Percentiles rank a stretch among this genome's conserved stretches.
Conservation (phyloP, 1,284 basidiomycete genomes). For the Tilletia indica region DNA sequence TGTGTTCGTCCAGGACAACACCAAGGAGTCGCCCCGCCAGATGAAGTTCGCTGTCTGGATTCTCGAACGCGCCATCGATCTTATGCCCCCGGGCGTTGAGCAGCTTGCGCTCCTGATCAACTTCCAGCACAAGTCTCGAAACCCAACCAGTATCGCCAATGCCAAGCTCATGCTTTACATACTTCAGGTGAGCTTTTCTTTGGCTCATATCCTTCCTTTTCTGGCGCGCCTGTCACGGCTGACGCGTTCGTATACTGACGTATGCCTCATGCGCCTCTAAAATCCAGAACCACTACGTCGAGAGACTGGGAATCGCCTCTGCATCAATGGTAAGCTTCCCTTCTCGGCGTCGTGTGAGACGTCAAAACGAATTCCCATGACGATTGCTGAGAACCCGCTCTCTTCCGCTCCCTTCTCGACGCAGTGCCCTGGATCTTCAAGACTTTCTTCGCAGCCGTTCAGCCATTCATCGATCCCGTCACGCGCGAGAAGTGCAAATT, state of each 20-base stretch:
- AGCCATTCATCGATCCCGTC: slow-evolving; percentile 57
- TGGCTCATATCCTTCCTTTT: background rate
- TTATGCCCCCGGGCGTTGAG: slow-evolving; percentile 56
- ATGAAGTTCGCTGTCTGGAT: slow-evolving; percentile 58
- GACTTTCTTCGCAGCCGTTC: slow-evolving; percentile 49
- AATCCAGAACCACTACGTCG: slow-evolving; percentile 52
- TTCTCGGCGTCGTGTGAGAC: background rate
- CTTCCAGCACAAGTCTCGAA: slow-evolving; percentile 46
- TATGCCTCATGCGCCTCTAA: too few species aligned
- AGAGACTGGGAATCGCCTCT: slow-evolving; percentile 56
- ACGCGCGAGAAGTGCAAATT: slow-evolving; percentile 56
- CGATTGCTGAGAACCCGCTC: background rate
- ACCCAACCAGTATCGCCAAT: slow-evolving; percentile 45
- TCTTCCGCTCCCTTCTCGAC: slow-evolving; percentile 24
- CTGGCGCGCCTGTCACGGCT: background rate
- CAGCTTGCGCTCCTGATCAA: slow-evolving; percentile 50
- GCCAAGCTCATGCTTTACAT: slow-evolving; percentile 55
- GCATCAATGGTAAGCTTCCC: slow-evolving; percentile 47
- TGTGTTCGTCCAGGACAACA: slow-evolving; percentile 3
- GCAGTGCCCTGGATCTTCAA: slow-evolving; percentile 43
- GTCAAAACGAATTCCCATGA: background rate
- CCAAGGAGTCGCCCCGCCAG: slow-evolving; percentile 49
- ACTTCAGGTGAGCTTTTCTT: slow-evolving; percentile 22
- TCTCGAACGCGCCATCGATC: slow-evolving; percentile 55
- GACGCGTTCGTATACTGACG: background rate